Base-by-base conservation (phyloP, 2,329 filamentous ascomycete genomes). In the Arthrobotrys musiformis region DNA sequence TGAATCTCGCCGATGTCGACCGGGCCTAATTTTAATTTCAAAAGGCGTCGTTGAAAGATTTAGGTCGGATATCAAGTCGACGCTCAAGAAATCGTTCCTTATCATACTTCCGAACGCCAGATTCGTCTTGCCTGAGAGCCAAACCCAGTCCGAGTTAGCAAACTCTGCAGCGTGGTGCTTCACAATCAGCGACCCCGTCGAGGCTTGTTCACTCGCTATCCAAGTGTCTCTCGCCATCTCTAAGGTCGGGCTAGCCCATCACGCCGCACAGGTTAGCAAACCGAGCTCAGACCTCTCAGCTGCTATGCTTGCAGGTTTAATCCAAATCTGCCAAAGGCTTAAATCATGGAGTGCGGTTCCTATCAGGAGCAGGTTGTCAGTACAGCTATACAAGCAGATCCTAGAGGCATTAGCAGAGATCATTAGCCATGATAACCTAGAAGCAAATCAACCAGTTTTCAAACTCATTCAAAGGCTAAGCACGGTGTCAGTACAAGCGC, bases 201-300 rank as follows among this genome's bases (percentile, higher is more conserved):
- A 77, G 26, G 73, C 73, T 33, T 77, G 60, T 37, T 77, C 73
- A 8, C 58, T 77, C 17, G 66, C 66, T 2, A 77, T 77, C 30
- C 66, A 70, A 28, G 67, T 69, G 58, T 33, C 66, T 0, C 66
- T 77, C 7, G n/a, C 63, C 19, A 28, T 67, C 11, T 48, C 66
- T 6, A 77, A 67, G 37, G 46, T 62, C 13, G 73, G 73, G 6
- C 22, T 77, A 19, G 17, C 22, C 30, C 60, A 67, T 17, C 15
- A 66, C 33, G 50, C 58, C 15, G 35, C 35, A n/a, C 66, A 70
- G 30, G 61, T 77, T 19, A 54, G 46, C 37, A 77, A 77, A 19
- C 48, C 50, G 6, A 44, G 61, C 17, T 44, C 24, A 17, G 66
- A 77, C 15, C 50, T 70, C 9, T 70, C 73, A 2, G 22, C 56